phyloP scores from a whole-genome alignment of 192 early-diverging fungal genomes.

The Entomortierella parvispora region DNA sequence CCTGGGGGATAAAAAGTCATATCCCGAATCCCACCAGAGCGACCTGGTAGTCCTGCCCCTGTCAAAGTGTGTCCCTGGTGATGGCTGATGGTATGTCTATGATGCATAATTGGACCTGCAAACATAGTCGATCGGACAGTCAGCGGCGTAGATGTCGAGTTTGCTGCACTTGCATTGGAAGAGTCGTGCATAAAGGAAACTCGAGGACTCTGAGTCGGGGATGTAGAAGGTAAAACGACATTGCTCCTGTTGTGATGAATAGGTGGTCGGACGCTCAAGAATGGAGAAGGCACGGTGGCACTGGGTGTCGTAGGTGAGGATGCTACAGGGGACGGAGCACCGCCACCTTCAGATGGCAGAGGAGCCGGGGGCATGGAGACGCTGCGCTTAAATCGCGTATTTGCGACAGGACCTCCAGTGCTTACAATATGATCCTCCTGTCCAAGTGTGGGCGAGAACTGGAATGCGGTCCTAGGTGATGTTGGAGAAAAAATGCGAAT shows the following conservation, averaged over 20 bases:
- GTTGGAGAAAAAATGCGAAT: slow-evolving; percentile 6
- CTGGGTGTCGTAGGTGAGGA: neutral
- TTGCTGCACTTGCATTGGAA: neutral
- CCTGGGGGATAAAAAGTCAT: no score
- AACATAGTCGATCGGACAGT: slow-evolving; percentile 8
- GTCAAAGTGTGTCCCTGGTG: neutral
- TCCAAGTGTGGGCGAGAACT: neutral
- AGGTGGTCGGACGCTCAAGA: slow-evolving; percentile 3
- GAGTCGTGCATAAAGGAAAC: slow-evolving; percentile 6
- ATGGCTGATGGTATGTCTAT: slow-evolving; percentile 6
- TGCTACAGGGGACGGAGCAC: neutral
- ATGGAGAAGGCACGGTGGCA: neutral
- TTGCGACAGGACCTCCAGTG: neutral
- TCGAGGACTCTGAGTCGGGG: neutral
- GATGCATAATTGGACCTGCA: neutral
- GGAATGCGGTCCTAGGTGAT: neutral
- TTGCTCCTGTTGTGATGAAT: neutral
- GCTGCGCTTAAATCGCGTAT: slow-evolving; percentile 6
- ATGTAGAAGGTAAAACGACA: neutral
- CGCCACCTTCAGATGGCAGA: neutral
- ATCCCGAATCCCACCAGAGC: no score
- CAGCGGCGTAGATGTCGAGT: neutral
- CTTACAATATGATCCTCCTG: neutral
- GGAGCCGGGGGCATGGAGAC: slow-evolving; percentile 7
- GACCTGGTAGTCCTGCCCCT: no score